Evolutionary conservation across 805 yeast genomes (phyloP).

Genomic region (Nakazawaea wickerhamii): DNA sequence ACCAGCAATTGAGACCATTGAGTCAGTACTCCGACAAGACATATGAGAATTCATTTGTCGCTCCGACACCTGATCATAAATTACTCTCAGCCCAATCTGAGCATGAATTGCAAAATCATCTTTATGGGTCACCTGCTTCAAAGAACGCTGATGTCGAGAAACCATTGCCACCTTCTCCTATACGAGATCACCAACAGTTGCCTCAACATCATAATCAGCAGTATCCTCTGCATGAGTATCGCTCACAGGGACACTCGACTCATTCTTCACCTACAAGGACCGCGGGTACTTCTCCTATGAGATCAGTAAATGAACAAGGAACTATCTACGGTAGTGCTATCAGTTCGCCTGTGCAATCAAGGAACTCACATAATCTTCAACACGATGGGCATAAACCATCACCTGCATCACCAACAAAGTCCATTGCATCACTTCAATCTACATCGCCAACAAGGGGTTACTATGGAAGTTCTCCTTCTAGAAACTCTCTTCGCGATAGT

Average conservation of each 20-base stretch:
- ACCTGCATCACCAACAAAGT: constrained; percentile 4
- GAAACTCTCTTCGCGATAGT: no score
- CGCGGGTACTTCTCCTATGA: not conserved
- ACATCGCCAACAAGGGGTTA: constrained; percentile 7
- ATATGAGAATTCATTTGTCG: constrained; percentile 10
- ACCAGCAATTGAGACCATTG: constrained; percentile 6
- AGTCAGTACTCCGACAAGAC: constrained; percentile 6
- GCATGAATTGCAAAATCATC: not conserved
- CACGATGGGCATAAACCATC: not conserved
- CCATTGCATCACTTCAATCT: not conserved
- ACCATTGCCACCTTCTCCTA: constrained; percentile 9
- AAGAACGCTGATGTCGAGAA: not conserved
- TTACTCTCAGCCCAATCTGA: not conserved
- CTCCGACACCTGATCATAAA: constrained; percentile 11
- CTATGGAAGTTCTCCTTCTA: constrained; percentile 4
- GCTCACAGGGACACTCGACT: not conserved
- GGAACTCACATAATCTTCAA: not conserved
- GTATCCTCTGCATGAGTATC: not conserved
- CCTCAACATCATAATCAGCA: not conserved
- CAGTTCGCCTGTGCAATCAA: not conserved
- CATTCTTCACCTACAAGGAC: not conserved
- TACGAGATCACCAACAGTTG: not conserved
- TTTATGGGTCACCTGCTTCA: constrained; percentile 4
- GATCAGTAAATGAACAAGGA: not conserved
- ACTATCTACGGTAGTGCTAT: not conserved